phyloP scores from a whole-genome alignment of 352 stramenopile species.

The Pythium phragmitis region DNA sequence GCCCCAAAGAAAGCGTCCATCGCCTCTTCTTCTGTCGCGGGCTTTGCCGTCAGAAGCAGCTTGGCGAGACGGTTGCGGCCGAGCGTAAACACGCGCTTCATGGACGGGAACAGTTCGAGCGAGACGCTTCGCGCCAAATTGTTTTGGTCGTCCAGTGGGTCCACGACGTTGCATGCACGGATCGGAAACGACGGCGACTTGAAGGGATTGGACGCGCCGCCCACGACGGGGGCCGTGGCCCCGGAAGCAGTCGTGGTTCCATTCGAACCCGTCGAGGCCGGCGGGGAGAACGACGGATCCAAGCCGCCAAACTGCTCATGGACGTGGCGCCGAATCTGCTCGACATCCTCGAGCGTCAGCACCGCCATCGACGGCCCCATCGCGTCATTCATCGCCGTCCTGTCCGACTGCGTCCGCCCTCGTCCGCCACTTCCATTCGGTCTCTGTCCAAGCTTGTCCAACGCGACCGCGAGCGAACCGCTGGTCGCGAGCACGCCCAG shows the following conservation, averaged over 20 bases:
- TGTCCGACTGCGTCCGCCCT: neutral
- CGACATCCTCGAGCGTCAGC: conserved; percentile 45
- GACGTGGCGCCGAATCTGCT: conserved; percentile 44
- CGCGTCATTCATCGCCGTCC: neutral
- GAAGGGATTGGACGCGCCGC: neutral
- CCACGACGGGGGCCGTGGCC: conserved; percentile 18
- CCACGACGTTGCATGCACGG: conserved; percentile 86
- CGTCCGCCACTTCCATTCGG: neutral
- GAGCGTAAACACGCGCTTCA: conserved; percentile 68
- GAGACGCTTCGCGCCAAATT: conserved; percentile 85
- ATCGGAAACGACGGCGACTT: conserved; percentile 55
- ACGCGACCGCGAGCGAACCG: conserved; percentile 32
- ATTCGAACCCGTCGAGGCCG: neutral
- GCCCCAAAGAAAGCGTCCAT: conserved; percentile 57
- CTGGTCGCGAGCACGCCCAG: conserved; percentile 48
- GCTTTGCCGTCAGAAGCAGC: neutral
- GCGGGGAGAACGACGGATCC: conserved; percentile 30
- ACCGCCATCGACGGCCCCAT: conserved; percentile 18
- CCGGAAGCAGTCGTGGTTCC: neutral
- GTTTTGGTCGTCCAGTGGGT: conserved; percentile 85
- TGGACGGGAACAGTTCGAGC: conserved; percentile 61
- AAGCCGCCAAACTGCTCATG: conserved; percentile 61
- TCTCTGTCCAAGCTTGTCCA: conserved; percentile 26
- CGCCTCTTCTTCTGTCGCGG: conserved; percentile 5
- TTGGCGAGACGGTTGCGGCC: conserved; percentile 50